Conservation (phyloP, 371 early-diverging fungal species). For the Mortierella sp. region DNA sequence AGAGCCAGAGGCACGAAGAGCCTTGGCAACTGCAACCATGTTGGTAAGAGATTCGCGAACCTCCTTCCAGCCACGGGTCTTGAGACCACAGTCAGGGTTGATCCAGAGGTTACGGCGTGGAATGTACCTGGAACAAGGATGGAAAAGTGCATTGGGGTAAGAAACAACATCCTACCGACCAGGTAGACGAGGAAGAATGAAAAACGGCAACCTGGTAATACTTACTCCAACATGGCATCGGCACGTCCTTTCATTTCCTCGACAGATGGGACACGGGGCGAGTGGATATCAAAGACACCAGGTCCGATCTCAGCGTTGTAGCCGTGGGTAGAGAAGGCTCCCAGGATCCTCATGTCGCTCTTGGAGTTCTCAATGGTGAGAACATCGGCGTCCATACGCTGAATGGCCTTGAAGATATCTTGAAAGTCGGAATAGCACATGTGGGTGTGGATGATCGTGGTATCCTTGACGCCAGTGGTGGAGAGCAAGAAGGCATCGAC, state of each 20-base stretch:
- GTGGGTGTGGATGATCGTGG: conserved; percentile 96
- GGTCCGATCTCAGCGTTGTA: conserved; percentile 95
- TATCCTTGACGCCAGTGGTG: conserved; percentile 86
- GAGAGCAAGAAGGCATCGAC: conserved; percentile 93
- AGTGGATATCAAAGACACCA: conserved; percentile 97
- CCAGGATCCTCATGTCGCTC: conserved; percentile 93
- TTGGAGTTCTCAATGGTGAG: conserved; percentile 97
- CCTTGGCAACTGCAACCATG: conserved; percentile 85
- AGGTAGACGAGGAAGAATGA: too few species aligned
- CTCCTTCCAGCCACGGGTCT: conserved; percentile 95
- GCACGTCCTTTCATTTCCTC: conserved; percentile 90
- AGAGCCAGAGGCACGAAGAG: conserved; percentile 64
- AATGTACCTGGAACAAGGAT: conserved; percentile 63
- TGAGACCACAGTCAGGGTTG: conserved; percentile 98
- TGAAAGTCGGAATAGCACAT: conserved; percentile 99
- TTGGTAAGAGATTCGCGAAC: conserved; percentile 88
- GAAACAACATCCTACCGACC: too few species aligned
- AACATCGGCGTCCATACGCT: conserved; percentile 92
- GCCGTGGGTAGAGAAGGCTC: conserved; percentile 83
- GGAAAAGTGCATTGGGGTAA: background rate
- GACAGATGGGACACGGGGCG: conserved; percentile 92
- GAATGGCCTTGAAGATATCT: conserved; percentile 94
- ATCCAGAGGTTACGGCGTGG: conserved; percentile 87
- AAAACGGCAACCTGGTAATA: too few species aligned
- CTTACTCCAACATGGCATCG: conserved; percentile 69